Base-by-base conservation (phyloP, 805 yeast species). In the Brettanomyces bruxellensis region DNA sequence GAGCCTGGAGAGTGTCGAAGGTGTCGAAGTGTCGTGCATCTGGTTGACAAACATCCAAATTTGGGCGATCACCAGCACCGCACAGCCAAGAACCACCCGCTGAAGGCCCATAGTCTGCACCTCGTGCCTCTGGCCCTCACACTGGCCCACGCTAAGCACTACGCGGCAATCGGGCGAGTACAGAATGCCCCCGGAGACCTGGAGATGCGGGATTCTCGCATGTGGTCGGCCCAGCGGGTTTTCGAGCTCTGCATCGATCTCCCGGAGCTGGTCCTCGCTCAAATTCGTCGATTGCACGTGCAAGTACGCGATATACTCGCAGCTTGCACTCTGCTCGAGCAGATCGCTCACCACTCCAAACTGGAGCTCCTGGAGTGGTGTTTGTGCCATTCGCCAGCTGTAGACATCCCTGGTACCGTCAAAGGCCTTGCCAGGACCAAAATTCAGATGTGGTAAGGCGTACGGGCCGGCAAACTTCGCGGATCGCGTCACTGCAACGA, bases 141-240 rank as follows among this genome's bases (percentile, higher is more conserved):
- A 62, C 5, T 56, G 51, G 6, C 61, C 60, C 5, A 75, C 38
- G 5, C 64, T 60, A 4, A 86, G 49, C 2, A 75, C 59, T 3
- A 83, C 57, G 0, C 90, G 95, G 68, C 98, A 90, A 59, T 90
- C 95, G 0, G 97, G 97, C 0, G 96, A 87, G 57, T 86, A 89
- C 18, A 87, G 49, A 12, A 87, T 51, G 5, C 83, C 88, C 9
- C 73, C 64, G 2, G 72, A 60, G 8, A 90, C 55, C 32, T 65
- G 66, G 14, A 90, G 52, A 0, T 62, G 55, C 0, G 96, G 96
- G 4, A 82, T 58, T 1, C 57, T 49, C 14, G 74, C 71, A 13
- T 81, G 73, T 2, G 96, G 96, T 49, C 85, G 68, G 0, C 97
- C 97, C n/a, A 75, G 58, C 1, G 96, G 97, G 50, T 73, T 68